Evolutionary conservation across 2,329 filamentous ascomycete species (phyloP), one percentile per base, ranked within the genome.

Genomic region (Xenoacremonium recifei): DNA sequence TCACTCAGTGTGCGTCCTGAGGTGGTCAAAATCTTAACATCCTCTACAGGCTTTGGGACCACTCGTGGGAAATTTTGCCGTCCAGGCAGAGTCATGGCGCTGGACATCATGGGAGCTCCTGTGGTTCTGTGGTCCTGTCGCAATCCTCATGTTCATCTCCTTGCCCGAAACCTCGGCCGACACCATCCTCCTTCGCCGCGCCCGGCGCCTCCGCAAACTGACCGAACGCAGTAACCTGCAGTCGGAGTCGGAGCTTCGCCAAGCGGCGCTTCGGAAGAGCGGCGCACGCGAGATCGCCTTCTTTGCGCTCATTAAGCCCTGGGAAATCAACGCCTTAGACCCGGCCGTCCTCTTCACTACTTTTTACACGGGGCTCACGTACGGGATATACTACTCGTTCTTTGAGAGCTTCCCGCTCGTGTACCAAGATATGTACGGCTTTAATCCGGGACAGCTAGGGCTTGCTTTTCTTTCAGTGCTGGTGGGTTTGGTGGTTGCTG

Each of bases 401-500:
- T 52, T 52, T 3, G 48, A 51, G 25, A 44, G 45, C 2, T 49
- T 51, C 19, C 49, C 49, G 4, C 21, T 53, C 4, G 51, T 59
- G 3, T 58, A 54, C 13, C 30, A 15, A 2, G 45, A 49, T 2
- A 51, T 50, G 3, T 59, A 59, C 19, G 45, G 49, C 1, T 56
- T 87, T 60, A 73, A 69, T 15, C 60, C 82, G 3, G 84, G 77
- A 53, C 76, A 85, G 49, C 70, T 73, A 12, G 84, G 84, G 1
- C 45, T 51, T 10, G 50, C 44, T 1, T 54, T 51, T 16, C 40
- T 54, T 23, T 76, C 73, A 2, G 63, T 77, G n/a, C 70, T 80
- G 30, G 66, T 79, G 13, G 78, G 78, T 6, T 79, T 80, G 71
- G 43, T 79, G 23, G 76, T 84, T 38, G 72, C 75, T 3, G 75